Conservation (phyloP, 805 yeast genomes). For the Starmerella apis region DNA sequence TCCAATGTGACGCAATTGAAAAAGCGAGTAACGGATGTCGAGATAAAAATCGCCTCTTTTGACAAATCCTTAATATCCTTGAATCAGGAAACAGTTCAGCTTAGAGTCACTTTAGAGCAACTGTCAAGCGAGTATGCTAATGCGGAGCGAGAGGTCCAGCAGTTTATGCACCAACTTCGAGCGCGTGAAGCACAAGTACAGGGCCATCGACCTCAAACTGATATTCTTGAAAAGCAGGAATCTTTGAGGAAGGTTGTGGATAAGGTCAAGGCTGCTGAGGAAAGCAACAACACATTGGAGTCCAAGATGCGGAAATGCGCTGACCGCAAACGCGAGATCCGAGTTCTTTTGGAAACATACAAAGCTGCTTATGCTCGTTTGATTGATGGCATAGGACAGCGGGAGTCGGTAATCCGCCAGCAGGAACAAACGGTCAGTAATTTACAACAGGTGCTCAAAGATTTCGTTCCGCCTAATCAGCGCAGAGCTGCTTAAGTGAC, state of each 20-base stretch:
- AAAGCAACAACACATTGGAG: not conserved
- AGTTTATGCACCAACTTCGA: not conserved
- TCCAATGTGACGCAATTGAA: not conserved
- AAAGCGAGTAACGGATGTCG: not conserved
- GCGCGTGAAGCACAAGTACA: not conserved
- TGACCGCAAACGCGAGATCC: constrained; percentile 4
- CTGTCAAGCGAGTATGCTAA: not conserved
- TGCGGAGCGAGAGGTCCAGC: not conserved
- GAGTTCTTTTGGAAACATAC: constrained; percentile 3
- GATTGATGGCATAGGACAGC: not conserved
- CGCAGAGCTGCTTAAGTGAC: not conserved
- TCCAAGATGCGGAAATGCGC: not conserved
- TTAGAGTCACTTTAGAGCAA: not conserved
- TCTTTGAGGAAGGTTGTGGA: not conserved
- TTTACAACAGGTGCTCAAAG: not conserved
- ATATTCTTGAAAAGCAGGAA: not conserved
- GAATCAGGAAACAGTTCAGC: not conserved
- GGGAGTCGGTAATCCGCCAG: not conserved
- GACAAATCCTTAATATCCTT: not conserved
- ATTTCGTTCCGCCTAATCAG: not conserved
- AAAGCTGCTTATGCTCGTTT: constrained; percentile 2
- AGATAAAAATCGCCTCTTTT: not conserved
- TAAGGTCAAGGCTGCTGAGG: not conserved
- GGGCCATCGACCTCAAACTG: not conserved
- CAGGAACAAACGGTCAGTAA: not conserved